These are phyloP conservation scores for Rhododendron williamsianum DNA, from an alignment of 148 eudicot genomes.

Conservation along the genomic window DNA sequence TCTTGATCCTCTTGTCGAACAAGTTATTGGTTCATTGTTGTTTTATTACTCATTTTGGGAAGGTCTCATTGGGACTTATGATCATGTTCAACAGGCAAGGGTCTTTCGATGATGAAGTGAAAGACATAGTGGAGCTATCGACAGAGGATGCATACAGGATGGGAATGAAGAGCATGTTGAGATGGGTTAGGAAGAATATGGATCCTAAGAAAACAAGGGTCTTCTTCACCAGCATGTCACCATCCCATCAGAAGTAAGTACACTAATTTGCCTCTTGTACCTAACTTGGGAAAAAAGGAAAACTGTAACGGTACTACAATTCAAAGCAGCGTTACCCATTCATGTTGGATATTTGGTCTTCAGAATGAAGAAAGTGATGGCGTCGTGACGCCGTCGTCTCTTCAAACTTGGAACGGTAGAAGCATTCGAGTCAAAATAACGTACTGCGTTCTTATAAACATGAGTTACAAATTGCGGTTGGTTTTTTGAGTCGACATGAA, in stretches of 20 bases:
- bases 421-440: too few relatives aligned
- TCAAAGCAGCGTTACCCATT: too few relatives aligned
- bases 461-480: too few relatives aligned
- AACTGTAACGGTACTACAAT: background rate
- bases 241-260: constrained; percentile 80
- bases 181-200: constrained; percentile 82
- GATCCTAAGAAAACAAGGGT: constrained; percentile 70
- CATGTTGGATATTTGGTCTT: too few relatives aligned
- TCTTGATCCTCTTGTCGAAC: background rate
- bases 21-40: background rate
- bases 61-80: background rate
- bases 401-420: too few relatives aligned
- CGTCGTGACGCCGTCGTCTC: too few relatives aligned
- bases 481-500: too few relatives aligned
- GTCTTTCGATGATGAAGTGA: constrained; percentile 60
- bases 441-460: too few relatives aligned
- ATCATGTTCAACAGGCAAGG: constrained; percentile 53
- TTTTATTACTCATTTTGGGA: too few relatives aligned
- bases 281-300: background rate
- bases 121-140: constrained; percentile 49
- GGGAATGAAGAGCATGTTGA: constrained; percentile 89
- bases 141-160: constrained; percentile 82
- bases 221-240: constrained; percentile 95
- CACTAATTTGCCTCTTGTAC: background rate
- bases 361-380: too few relatives aligned